Base-by-base conservation (phyloP, 2,329 filamentous ascomycete species). In the Penicillium sp. region DNA sequence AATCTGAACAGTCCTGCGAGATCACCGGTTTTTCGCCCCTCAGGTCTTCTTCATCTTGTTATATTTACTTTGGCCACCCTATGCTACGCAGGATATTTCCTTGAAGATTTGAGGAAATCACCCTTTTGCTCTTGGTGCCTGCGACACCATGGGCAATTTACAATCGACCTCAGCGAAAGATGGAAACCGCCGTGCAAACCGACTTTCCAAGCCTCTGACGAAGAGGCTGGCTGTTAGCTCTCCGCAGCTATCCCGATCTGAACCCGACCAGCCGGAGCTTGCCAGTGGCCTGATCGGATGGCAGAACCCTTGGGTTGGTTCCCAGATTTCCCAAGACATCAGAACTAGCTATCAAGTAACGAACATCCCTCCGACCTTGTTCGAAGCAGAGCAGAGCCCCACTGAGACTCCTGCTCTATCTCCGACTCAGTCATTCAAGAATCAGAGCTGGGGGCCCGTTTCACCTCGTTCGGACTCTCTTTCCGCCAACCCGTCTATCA, bases 161-260 rank as follows among this genome's bases (percentile, higher is more conserved):
- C 63, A 66, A 45, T 72, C 69, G 29, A 62, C 58, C 41, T 58
- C 58, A 52, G 61, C 53, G 46, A 66, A 59, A 57, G 58, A 65
- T 45, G 66, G 69, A 46, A 62, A 60, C 38, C 63, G 63, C 49
- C 64, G 59, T 46, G 61, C 63, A 25, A 71, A 69, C 44, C 67
- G 67, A 47, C 57, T 71, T 31, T 70, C 69, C 33, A 72, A 71
- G 41, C 66, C 68, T 27, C 57, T 63, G n/a, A 63, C 63, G 10
- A 68, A 61, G 39, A 57, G 57, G 38, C 39, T 58, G 18, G 43
- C 50, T 25, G 43, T 55, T 20, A 57, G 46, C 42, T 44, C 54
- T 18, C 49, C 60, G n/a, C 47, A 44, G 31, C 49, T 53, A 3
- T 23, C 44, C 15, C 47, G 27, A 4, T n/a, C 42, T 4, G 45